phyloP scores from a whole-genome alignment of 2,329 filamentous ascomycete species.

The Sporothrix mexicana region DNA sequence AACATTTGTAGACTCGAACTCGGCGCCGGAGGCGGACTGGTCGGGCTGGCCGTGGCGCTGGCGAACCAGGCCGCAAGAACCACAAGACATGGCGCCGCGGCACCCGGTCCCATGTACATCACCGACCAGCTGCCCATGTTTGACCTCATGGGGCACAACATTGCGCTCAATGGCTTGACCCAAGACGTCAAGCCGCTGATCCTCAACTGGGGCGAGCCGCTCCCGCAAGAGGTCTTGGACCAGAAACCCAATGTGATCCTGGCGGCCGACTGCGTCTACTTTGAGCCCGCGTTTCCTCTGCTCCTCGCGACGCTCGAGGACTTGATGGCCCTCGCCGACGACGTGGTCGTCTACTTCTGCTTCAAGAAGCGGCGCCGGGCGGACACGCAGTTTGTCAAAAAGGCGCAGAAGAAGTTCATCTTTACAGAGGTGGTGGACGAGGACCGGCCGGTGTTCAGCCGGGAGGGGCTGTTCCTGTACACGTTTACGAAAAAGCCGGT shows the following conservation, averaged over 20 bases:
- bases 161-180: constrained; percentile 75
- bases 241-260: constrained; percentile 78
- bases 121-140: constrained; percentile 91
- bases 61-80: constrained; percentile 50
- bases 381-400: constrained; percentile 76
- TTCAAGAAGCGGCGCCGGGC: constrained; percentile 91
- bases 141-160: constrained; percentile 83
- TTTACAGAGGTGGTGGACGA: constrained; percentile 68
- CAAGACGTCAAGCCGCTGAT: constrained; percentile 68
- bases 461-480: constrained; percentile 66
- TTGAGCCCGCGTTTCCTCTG: constrained; percentile 91
- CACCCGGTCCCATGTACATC: constrained; percentile 68
- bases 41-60: constrained; percentile 68
- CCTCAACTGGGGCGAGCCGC: constrained; percentile 76
- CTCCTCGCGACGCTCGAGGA: constrained; percentile 78
- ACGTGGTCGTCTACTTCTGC: constrained; percentile 74
- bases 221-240: constrained; percentile 58
- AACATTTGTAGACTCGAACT: constrained; percentile 73
- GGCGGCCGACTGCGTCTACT: constrained; percentile 97
- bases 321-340: constrained; percentile 69
- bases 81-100: not conserved
- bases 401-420: constrained; percentile 69
- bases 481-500: constrained; percentile 54
- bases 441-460: constrained; percentile 61
- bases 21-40: constrained; percentile 88